Percentiles rank a stretch among this genome's conserved stretches.
phyloP scores from a whole-genome alignment of 345 rosid genomes.

The Noccaea caerulescens region DNA sequence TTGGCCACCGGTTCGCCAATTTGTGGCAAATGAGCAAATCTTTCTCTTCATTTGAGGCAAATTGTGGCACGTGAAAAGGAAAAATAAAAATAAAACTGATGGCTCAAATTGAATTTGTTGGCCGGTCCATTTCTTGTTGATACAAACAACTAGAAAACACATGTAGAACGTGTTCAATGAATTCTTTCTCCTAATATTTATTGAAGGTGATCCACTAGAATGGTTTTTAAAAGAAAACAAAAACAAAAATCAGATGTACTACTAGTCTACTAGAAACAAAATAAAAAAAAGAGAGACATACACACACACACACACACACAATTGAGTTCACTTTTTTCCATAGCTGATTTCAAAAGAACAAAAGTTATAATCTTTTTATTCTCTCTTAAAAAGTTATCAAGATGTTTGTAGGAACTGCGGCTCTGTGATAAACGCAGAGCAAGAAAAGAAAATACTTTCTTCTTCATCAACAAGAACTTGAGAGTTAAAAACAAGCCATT shows the following conservation, averaged over 20 bases:
- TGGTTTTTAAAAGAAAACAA: neutral
- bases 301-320: neutral
- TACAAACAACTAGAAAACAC: conserved; percentile 29
- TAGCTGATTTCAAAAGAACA: neutral
- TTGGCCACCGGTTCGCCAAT: no score
- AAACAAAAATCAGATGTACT: neutral
- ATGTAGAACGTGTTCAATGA: conserved; percentile 33
- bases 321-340: neutral
- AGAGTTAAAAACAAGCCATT: conserved; percentile 25
- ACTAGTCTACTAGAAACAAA: neutral
- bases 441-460: conserved; percentile 10
- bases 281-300: neutral
- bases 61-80: conserved; percentile 6
- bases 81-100: neutral
- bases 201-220: conserved; percentile 26
- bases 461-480: conserved; percentile 15
- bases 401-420: neutral
- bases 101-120: conserved; percentile 37
- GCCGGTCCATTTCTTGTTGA: conserved; percentile 42
- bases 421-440: neutral
- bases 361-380: neutral
- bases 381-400: neutral
- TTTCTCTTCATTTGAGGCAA: no score
- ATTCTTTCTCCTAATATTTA: neutral
- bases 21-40: no score